Evolutionary conservation across 2,329 filamentous ascomycete genomes (phyloP).

Genomic region (Botryotinia calthae): DNA sequence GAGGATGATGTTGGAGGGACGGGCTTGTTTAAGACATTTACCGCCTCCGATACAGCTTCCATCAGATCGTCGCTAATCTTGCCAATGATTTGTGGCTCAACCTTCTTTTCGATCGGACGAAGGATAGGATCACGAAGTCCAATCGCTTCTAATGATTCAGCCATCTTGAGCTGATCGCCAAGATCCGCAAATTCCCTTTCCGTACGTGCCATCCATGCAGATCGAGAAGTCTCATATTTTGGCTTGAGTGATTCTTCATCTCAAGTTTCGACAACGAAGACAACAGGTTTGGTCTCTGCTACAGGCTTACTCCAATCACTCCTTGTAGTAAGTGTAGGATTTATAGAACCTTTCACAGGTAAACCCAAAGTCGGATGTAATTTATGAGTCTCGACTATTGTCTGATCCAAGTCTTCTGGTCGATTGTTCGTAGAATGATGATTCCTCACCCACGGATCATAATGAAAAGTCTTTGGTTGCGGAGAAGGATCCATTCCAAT

Average conservation of each 20-base stretch:
- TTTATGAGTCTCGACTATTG: constrained; percentile 28
- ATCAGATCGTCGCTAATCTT: constrained; percentile 14
- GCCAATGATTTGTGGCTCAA: constrained; percentile 1
- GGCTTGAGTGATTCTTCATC: constrained; percentile 14
- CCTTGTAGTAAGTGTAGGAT: constrained; percentile 24
- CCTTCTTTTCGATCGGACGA: constrained; percentile 5
- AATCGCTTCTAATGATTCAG: constrained; percentile 17
- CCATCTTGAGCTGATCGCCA: constrained; percentile 18
- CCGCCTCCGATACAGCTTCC: constrained; percentile 4
- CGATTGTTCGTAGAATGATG: constrained; percentile 34
- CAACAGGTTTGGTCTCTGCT: constrained; percentile 16
- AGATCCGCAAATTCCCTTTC: constrained; percentile 20
- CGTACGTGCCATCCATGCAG: constrained; percentile 24
- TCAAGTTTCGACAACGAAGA: constrained; percentile 14
- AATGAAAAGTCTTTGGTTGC: constrained; percentile 34
- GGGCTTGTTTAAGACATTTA: not conserved
- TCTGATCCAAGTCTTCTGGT: constrained; percentile 34
- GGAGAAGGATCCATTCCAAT: constrained; percentile 33
- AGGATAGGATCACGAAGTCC: constrained; percentile 18
- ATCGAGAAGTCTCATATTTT: constrained; percentile 25
- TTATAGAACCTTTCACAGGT: constrained; percentile 28
- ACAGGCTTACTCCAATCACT: constrained; percentile 21
- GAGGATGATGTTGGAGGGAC: constrained; percentile 8
- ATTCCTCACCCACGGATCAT: constrained; percentile 32
- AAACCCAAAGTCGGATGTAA: constrained; percentile 34